Evolutionary conservation across 2,329 filamentous ascomycete genomes (phyloP).

Genomic region (Aspergillus sp.): DNA sequence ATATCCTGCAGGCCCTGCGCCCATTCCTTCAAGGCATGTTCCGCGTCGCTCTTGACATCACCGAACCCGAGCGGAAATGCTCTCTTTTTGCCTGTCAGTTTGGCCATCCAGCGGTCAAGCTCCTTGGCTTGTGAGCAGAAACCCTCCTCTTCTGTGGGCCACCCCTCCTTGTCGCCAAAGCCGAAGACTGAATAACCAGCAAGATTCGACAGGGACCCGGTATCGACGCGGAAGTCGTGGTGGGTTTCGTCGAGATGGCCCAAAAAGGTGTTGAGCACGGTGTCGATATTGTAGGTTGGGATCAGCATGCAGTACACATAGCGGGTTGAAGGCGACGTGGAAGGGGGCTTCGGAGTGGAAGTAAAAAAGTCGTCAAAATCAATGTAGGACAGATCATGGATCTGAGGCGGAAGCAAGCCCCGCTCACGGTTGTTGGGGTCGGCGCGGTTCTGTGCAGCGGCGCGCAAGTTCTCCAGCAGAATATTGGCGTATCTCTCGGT

Average conservation of each 20-base stretch:
- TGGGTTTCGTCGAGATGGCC: constrained; percentile 86
- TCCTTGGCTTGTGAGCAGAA: constrained; percentile 90
- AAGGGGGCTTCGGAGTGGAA: constrained; percentile 53
- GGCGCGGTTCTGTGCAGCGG: constrained; percentile 23
- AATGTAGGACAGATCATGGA: constrained; percentile 71
- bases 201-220: constrained; percentile 64
- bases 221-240: constrained; percentile 93
- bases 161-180: constrained; percentile 81
- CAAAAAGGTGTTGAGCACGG: constrained; percentile 77
- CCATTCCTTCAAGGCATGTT: constrained; percentile 66
- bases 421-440: constrained; percentile 15
- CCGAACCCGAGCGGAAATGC: constrained; percentile 84
- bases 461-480: constrained; percentile 49
- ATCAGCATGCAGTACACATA: constrained; percentile 77
- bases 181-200: constrained; percentile 91
- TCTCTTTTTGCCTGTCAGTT: constrained; percentile 73
- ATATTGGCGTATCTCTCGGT: constrained; percentile 64
- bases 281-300: constrained; percentile 92
- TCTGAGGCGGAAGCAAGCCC: constrained; percentile 47
- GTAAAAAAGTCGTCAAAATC: constrained; percentile 94
- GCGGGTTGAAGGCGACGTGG: constrained; percentile 41
- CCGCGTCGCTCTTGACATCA: constrained; percentile 68
- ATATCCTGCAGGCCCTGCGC: constrained; percentile 61
- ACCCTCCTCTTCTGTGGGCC: constrained; percentile 81
- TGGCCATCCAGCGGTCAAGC: constrained; percentile 95